A percentile compares a stretch with the other conserved stretches of the same genome.
phyloP scores from a whole-genome alignment of 805 yeast species.

The Candida takata region DNA sequence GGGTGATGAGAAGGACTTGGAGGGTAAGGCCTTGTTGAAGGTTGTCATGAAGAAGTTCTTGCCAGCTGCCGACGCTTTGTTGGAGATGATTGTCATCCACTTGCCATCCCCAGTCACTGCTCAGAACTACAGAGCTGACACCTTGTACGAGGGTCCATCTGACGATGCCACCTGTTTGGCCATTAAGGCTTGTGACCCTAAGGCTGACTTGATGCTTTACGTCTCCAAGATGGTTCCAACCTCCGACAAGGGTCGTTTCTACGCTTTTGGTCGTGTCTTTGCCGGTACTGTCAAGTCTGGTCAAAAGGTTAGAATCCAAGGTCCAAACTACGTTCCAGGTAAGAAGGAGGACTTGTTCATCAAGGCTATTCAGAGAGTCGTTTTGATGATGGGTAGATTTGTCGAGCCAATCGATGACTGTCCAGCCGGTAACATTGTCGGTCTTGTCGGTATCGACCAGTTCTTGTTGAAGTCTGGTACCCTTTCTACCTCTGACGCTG shows the following conservation, averaged over 20 bases:
- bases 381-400: conserved; percentile 98
- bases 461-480: conserved; percentile 99
- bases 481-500: conserved; percentile 89
- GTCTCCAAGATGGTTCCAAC: conserved; percentile 99
- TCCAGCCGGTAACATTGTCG: conserved; percentile 99
- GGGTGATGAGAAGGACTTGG: conserved; percentile 96
- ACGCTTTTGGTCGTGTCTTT: conserved; percentile 99
- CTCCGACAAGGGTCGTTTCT: conserved; percentile 99
- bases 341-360: conserved; percentile 95
- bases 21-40: conserved; percentile 98
- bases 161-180: conserved; percentile 87
- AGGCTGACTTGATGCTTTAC: conserved; percentile 96
- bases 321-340: conserved; percentile 99
- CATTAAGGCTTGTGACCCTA: conserved; percentile 97
- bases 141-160: conserved; percentile 97
- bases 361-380: conserved; percentile 98
- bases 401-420: conserved; percentile 98
- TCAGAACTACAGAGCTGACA: conserved; percentile 98
- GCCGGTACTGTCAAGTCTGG: conserved; percentile 99
- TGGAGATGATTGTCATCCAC: conserved; percentile 97
- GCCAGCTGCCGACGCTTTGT: conserved; percentile 99
- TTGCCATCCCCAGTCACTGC: conserved; percentile 99
- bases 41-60: conserved; percentile 99
- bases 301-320: conserved; percentile 99
- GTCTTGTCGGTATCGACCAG: conserved; percentile 99